Conservation (phyloP, 805 yeast species). For the Ogataea neopini region DNA sequence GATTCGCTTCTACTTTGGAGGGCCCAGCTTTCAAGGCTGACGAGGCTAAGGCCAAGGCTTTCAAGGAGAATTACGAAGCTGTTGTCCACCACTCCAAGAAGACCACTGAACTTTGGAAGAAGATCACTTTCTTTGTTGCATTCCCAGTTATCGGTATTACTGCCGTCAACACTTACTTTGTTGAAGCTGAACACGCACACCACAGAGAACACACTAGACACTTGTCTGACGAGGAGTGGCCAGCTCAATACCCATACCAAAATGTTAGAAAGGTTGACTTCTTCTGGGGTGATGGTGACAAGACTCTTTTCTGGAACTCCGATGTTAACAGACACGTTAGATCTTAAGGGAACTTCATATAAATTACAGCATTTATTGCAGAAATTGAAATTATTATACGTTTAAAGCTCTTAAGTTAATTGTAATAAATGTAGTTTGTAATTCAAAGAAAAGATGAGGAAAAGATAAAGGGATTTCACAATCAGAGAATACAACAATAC, state of each 20-base stretch:
- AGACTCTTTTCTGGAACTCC: slow-evolving; percentile 95
- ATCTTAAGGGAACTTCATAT: slow-evolving; percentile 23
- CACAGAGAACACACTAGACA: slow-evolving; percentile 80
- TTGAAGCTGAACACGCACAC: slow-evolving; percentile 86
- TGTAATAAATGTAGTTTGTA: neutral
- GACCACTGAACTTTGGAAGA: slow-evolving; percentile 82
- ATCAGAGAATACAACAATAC: neutral
- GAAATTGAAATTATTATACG: neutral
- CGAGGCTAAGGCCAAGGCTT: slow-evolving; percentile 71
- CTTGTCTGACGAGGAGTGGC: slow-evolving; percentile 89
- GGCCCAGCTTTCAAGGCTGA: slow-evolving; percentile 51
- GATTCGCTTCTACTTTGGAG: slow-evolving; percentile 28
- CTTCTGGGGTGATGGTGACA: slow-evolving; percentile 99
- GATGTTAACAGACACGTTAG: slow-evolving; percentile 83
- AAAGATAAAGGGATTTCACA: neutral
- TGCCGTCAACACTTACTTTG: slow-evolving; percentile 76
- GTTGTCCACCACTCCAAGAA: slow-evolving; percentile 77
- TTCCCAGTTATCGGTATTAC: slow-evolving; percentile 77
- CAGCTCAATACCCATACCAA: slow-evolving; percentile 85
- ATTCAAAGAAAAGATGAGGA: neutral
- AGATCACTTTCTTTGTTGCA: slow-evolving; percentile 76
- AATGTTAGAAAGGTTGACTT: slow-evolving; percentile 84
- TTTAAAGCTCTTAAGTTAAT: neutral
- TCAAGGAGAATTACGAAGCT: slow-evolving; percentile 59
- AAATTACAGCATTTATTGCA: neutral